Base-by-base conservation (phyloP, 2,329 filamentous ascomycete species). In the Didymella segeticola region DNA sequence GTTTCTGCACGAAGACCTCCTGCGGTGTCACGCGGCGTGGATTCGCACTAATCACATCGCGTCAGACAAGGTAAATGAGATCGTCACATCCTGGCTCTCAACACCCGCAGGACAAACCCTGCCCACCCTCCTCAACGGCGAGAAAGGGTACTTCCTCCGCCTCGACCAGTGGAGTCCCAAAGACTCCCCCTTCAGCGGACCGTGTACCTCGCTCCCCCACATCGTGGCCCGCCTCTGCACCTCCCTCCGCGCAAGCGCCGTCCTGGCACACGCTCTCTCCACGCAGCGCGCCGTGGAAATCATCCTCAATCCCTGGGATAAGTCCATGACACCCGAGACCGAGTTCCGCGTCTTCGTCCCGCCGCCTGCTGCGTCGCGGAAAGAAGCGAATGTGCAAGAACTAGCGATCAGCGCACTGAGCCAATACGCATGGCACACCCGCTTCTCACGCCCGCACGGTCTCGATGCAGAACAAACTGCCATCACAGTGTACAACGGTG, bases 11-110 rank as follows among this genome's bases (percentile, higher is more conserved):
- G 27, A 52, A 7, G 48, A 45, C 20, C 20, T 41, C 5, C 30
- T 41, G 27, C 41, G 39, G 6, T 52, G 42, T 34, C 34, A 36
- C 12, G 25, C 48, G 5, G 27, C 42, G 1, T 52, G 27, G 34
- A 4, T 45, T 1, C 7, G 12, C 3, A 34, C 33, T 68, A 1
- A 36, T 56, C 4, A 69, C 71, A 29, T 43, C 45, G 2, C 43
- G 5, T 2, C 34, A 1, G 17, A 11, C 1, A 17, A 38, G 2
- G 14, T 47, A 5, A 6, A 53, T 45, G 46, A 52, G 2, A 51
- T 60, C 0, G 54, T 60, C 5, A 39, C 47, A 4, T 11, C 19
- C 12, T 43, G 34, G 48, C 15, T 27, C 9, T 26, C 19, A 11
- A 46, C 41, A 12, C n/a, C 6, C 19, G 9, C 12, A 2, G 48